Evolutionary conservation across 2,329 filamentous ascomycete species (phyloP).

Genomic region (Myotisia sp.): DNA sequence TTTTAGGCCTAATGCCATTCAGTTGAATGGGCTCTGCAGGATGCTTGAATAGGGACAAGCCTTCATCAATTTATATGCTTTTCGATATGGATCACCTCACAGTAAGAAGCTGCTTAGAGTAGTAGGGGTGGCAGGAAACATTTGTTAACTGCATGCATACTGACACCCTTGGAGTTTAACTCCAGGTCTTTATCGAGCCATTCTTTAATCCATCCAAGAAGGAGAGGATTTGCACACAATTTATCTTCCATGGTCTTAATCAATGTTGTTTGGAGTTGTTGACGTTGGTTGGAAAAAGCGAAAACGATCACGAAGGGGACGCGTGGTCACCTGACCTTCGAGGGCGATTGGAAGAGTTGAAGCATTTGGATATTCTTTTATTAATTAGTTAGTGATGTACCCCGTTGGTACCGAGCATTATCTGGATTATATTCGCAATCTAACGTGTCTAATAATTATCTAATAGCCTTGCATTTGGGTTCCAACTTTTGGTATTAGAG

Average conservation of each 20-base stretch:
- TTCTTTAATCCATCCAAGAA: slow-evolving; percentile 61
- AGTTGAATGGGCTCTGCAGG: slow-evolving; percentile 59
- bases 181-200: slow-evolving; percentile 58
- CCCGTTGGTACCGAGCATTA: too few species aligned
- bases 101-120: too few species aligned
- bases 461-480: too few species aligned
- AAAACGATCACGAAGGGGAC: slow-evolving; percentile 1
- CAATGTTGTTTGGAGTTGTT: not conserved
- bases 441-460: too few species aligned
- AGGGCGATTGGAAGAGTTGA: not conserved
- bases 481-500: too few species aligned
- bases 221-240: slow-evolving; percentile 52
- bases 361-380: too few species aligned
- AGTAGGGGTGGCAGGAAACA: not conserved
- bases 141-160: slow-evolving; percentile 25
- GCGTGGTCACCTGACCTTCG: slow-evolving; percentile 2
- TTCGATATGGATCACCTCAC: too few species aligned
- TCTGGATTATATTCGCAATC: too few species aligned
- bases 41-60: slow-evolving; percentile 58
- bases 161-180: slow-evolving; percentile 54
- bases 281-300: not conserved
- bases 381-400: too few species aligned
- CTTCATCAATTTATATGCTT: slow-evolving; percentile 63
- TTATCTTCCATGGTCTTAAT: slow-evolving; percentile 15
- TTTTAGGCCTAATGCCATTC: slow-evolving; percentile 58